These are phyloP conservation scores for Cystobasidium pallidum DNA, from an alignment of 1,284 basidiomycete genomes.

Conservation along the genomic window DNA sequence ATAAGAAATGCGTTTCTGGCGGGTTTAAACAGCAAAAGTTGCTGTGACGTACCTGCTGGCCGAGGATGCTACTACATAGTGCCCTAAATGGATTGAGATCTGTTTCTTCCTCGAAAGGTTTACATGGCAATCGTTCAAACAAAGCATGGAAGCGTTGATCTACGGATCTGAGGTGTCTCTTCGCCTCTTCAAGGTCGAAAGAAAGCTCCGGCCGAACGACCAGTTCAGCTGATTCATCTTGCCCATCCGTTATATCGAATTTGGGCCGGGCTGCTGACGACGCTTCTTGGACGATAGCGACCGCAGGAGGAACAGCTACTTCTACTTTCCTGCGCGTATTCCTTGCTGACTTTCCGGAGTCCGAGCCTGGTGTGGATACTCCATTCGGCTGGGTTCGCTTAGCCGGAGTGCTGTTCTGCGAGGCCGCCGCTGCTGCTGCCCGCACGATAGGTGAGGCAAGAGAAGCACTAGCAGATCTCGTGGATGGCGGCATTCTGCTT, in stretches of 20 bases:
- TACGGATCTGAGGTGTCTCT: conserved; percentile 67
- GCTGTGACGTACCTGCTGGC: conserved; percentile 47
- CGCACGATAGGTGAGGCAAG: conserved; percentile 6
- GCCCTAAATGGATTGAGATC: conserved; percentile 74
- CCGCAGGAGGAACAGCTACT: neutral
- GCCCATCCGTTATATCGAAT: conserved; percentile 10
- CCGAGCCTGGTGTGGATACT: neutral
- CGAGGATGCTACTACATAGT: conserved; percentile 69
- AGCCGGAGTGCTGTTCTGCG: neutral
- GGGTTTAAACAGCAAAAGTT: neutral
- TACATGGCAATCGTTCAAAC: conserved; percentile 68
- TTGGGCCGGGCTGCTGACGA: conserved; percentile 4
- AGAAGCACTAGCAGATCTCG: conserved; percentile 15
- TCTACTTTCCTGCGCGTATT: conserved; percentile 8
- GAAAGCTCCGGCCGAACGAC: conserved; percentile 68
- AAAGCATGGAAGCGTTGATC: conserved; percentile 74
- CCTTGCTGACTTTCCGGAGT: neutral
- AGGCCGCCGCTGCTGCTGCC: conserved; percentile 1
- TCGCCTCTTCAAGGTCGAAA: conserved; percentile 75
- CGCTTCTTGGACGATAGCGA: conserved; percentile 2
- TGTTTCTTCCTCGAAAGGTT: conserved; percentile 67
- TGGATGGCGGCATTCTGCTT: conserved; percentile 18
- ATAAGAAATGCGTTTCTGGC: no score
- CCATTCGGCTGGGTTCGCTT: conserved; percentile 21
- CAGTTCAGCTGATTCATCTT: conserved; percentile 41